These are phyloP conservation scores for Aspergillus kassunensis DNA, from an alignment of 495 filamentous ascomycete species.

Conservation along the genomic window DNA sequence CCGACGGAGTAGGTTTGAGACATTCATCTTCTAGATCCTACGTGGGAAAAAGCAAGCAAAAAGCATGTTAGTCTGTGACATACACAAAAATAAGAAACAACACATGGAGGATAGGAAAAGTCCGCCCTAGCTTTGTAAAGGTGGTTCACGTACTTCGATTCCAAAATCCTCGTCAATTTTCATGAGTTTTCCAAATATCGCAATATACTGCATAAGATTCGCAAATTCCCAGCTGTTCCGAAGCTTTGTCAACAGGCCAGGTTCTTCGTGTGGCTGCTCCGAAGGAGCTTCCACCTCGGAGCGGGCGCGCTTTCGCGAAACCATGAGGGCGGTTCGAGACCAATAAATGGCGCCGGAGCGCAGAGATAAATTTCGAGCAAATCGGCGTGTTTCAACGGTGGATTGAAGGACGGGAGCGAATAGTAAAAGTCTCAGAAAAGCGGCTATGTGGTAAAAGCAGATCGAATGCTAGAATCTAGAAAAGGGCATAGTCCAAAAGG, in stretches of 20 bases:
- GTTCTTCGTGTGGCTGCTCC: slow-evolving; percentile 47
- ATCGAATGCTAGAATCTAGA: slow-evolving; percentile 1
- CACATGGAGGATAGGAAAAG: background rate
- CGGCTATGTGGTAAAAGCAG: background rate
- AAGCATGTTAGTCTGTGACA: background rate
- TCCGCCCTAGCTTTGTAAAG: background rate
- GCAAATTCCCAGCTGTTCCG: slow-evolving; percentile 95
- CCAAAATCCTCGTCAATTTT: slow-evolving; percentile 84
- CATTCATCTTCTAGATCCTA: slow-evolving; percentile 90
- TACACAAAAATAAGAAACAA: background rate
- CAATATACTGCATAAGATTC: slow-evolving; percentile 88
- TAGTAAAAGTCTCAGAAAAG: background rate
- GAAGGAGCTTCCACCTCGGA: slow-evolving; percentile 58
- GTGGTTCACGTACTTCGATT: slow-evolving; percentile 64
- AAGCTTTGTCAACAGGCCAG: slow-evolving; percentile 59
- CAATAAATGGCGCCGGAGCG: slow-evolving; percentile 26
- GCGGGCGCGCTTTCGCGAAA: slow-evolving; percentile 66
- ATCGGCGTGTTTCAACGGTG: background rate
- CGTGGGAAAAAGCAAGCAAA: background rate
- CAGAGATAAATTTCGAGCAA: slow-evolving; percentile 14
- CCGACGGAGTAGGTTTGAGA: slow-evolving; percentile 68
- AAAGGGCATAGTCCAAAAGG: slow-evolving; percentile 6
- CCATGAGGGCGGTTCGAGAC: slow-evolving; percentile 42
- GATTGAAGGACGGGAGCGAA: background rate
- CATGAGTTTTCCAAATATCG: slow-evolving; percentile 79